Percentiles rank a stretch among this genome's conserved stretches.
phyloP scores from a whole-genome alignment of 768 basidiomycete genomes.

The Boletus huronensis region DNA sequence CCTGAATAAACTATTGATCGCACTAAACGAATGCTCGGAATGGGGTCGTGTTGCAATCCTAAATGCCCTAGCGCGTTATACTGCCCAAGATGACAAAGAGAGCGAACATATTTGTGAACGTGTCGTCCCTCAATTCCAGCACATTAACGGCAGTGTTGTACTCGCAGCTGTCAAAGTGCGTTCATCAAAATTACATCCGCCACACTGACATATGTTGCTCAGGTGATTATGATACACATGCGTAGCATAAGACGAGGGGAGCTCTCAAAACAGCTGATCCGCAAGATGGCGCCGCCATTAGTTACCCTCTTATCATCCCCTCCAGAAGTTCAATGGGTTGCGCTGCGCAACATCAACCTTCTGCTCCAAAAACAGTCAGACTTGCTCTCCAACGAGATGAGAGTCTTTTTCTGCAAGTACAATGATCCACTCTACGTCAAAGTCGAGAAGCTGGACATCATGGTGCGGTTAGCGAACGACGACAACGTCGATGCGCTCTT shows the following conservation, averaged over 20 bases:
- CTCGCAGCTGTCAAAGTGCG: constrained; percentile 91
- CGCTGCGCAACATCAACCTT: constrained; percentile 93
- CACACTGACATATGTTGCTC: background rate
- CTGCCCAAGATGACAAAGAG: constrained; percentile 84
- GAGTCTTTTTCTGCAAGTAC: constrained; percentile 99
- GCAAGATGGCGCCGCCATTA: constrained; percentile 96
- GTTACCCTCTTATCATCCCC: constrained; percentile 96
- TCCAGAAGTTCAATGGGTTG: constrained; percentile 98
- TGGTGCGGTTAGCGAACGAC: constrained; percentile 90
- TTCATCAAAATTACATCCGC: background rate
- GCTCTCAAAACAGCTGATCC: constrained; percentile 76
- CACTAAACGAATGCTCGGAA: constrained; percentile 96
- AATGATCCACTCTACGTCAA: constrained; percentile 99
- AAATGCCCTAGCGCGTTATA: constrained; percentile 81
- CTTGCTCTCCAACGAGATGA: constrained; percentile 91
- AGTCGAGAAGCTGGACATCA: constrained; percentile 96
- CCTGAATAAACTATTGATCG: constrained; percentile 87
- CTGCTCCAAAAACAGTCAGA: constrained; percentile 91
- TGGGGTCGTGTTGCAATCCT: constrained; percentile 97
- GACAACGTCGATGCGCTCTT: constrained; percentile 92
- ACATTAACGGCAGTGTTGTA: constrained; percentile 93
- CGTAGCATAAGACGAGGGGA: constrained; percentile 78
- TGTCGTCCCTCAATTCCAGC: constrained; percentile 97
- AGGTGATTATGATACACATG: constrained; percentile 99
- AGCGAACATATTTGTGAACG: constrained; percentile 99